Percentiles rank a stretch among this genome's conserved stretches.
phyloP scores from a whole-genome alignment of 768 basidiomycete species.

The Boletellus ananas region DNA sequence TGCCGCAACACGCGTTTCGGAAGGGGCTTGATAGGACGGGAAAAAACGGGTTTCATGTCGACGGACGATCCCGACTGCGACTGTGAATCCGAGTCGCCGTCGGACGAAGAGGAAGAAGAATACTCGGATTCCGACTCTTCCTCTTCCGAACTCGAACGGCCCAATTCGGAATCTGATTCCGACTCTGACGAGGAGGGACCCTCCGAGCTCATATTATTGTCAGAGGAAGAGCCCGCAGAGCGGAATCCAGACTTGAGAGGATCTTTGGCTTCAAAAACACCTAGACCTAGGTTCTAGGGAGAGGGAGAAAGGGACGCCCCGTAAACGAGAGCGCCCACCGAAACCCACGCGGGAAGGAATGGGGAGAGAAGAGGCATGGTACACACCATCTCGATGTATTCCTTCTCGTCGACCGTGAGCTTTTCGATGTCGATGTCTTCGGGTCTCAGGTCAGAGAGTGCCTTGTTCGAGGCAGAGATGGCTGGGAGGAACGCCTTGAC shows the following conservation, averaged over 20 bases:
- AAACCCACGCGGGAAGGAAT: neutral
- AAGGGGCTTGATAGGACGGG: conserved; percentile 46
- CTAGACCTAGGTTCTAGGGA: conserved; percentile 58
- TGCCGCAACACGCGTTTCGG: conserved; percentile 36
- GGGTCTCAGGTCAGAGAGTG: conserved; percentile 48
- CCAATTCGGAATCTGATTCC: conserved; percentile 11
- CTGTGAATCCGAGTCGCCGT: conserved; percentile 10
- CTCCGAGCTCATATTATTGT: conserved; percentile 1
- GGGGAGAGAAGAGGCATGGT: neutral
- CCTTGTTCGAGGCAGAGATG: conserved; percentile 60
- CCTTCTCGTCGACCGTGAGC: conserved; percentile 42
- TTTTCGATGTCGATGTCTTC: conserved; percentile 69
- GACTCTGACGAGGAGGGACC: conserved; percentile 11
- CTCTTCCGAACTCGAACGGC: conserved; percentile 8
- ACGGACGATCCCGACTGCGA: conserved; percentile 15
- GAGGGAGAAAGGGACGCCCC: too few species aligned
- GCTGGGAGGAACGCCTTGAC: conserved; percentile 66
- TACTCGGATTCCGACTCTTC: conserved; percentile 2
- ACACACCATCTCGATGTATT: conserved; percentile 65
- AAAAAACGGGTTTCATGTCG: conserved; percentile 39
- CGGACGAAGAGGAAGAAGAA: conserved; percentile 3
- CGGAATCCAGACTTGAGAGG: conserved; percentile 15
- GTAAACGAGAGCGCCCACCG: neutral
- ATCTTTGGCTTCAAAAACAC: conserved; percentile 47
- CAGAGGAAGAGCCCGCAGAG: conserved; percentile 14